These are phyloP conservation scores for Funneliformis mosseae DNA, from an alignment of 192 early-diverging fungal species.

Conservation along the genomic window DNA sequence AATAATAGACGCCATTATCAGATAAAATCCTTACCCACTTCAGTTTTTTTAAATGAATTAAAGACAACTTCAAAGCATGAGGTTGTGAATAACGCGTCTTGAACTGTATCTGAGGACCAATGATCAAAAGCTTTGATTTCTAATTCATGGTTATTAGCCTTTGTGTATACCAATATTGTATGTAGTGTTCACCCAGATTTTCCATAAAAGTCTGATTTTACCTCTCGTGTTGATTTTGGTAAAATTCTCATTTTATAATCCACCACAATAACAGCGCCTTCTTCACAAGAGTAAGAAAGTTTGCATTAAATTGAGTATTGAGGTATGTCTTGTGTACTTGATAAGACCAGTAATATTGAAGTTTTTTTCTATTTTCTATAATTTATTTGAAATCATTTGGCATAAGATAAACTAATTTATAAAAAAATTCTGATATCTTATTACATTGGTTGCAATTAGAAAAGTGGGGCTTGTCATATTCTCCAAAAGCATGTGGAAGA, in stretches of 20 bases:
- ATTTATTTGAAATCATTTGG: background rate
- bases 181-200: constrained; percentile 1
- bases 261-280: background rate
- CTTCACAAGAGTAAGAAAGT: background rate
- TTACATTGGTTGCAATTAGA: no score
- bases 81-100: background rate
- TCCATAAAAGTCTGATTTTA: constrained; percentile 4
- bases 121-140: background rate
- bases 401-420: background rate
- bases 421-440: background rate
- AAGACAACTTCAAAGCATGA: background rate
- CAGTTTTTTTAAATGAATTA: background rate
- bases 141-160: background rate
- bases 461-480: background rate
- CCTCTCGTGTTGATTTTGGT: background rate
- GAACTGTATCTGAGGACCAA: background rate
- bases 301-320: constrained; percentile 14
- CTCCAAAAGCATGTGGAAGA: background rate
- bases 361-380: background rate
- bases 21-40: background rate
- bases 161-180: background rate
- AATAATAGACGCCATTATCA: background rate
- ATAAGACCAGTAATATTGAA: constrained; percentile 10
- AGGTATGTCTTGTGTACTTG: background rate
- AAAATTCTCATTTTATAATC: constrained; percentile 22